phyloP scores from a whole-genome alignment of 129 eudicot species.

The Rutidosis leptorrhynchoides region DNA sequence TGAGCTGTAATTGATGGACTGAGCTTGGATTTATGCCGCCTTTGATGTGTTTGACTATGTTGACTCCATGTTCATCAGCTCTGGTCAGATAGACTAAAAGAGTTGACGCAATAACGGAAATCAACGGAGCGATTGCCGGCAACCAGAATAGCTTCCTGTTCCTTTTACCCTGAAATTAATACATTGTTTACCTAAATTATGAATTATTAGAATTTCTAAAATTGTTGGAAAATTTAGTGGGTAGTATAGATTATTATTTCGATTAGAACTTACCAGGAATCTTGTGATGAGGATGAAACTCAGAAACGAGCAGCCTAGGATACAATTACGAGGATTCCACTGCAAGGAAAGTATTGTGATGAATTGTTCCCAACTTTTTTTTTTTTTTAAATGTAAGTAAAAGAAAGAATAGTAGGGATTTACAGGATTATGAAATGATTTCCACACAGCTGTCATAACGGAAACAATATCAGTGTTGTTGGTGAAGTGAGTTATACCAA shows the following conservation, averaged over 20 bases:
- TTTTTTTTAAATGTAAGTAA: no score
- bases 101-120: slow-evolving; percentile 71
- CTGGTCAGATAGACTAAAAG: slow-evolving; percentile 56
- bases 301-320: slow-evolving; percentile 58
- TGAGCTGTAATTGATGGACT: slow-evolving; percentile 40
- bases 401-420: no score
- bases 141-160: slow-evolving; percentile 78
- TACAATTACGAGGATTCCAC: slow-evolving; percentile 54
- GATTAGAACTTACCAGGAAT: slow-evolving; percentile 48
- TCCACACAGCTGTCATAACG: slow-evolving; percentile 53
- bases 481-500: slow-evolving; percentile 56
- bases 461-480: slow-evolving; percentile 64
- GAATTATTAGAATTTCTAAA: no score
- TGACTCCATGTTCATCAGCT: slow-evolving; percentile 72
- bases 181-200: no score
- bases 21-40: slow-evolving; percentile 54
- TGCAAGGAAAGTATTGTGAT: no score
- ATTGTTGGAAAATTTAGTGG: no score
- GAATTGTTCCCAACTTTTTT: no score
- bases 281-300: slow-evolving; percentile 47
- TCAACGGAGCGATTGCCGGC: slow-evolving; percentile 85
- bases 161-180: slow-evolving; percentile 66
- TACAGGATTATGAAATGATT: no score
- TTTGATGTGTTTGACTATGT: slow-evolving; percentile 61
- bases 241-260: no score